Conservation (phyloP, 2,329 filamentous ascomycete species). For the Talaromyces marneffei region DNA sequence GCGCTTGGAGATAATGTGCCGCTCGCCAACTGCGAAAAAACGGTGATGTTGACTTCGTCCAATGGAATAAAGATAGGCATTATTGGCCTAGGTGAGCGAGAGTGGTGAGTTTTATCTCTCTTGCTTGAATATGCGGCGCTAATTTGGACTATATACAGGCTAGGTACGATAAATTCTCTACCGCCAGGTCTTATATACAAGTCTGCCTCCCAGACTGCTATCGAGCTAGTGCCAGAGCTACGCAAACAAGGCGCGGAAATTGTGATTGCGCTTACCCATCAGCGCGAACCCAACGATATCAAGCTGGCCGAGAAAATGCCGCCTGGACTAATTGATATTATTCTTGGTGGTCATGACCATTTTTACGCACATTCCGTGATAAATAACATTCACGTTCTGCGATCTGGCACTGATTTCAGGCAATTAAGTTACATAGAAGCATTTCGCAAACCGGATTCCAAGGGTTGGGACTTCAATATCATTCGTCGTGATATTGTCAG, state of each 20-base stretch:
- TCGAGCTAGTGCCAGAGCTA: conserved; percentile 66
- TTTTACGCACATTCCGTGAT: conserved; percentile 74
- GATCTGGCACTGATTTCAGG: conserved; percentile 87
- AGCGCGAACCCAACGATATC: conserved; percentile 82
- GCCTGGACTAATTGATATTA: conserved; percentile 70
- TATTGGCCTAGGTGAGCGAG: conserved; percentile 77
- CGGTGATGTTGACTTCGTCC: conserved; percentile 68
- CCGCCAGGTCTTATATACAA: conserved; percentile 78
- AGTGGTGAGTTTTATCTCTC: conserved; percentile 52
- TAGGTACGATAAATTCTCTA: conserved; percentile 80
- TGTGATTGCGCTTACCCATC: conserved; percentile 75
- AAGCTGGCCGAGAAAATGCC: conserved; percentile 70
- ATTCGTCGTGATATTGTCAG: conserved; percentile 67
- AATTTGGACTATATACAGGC: conserved; percentile 33
- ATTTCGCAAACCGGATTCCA: conserved; percentile 49
- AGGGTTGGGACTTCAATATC: conserved; percentile 73
- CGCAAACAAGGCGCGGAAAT: conserved; percentile 75
- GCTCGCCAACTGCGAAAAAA: conserved; percentile 69
- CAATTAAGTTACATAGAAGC: conserved; percentile 84
- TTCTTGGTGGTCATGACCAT: conserved; percentile 85
- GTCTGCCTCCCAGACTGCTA: conserved; percentile 69
- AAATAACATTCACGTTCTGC: conserved; percentile 75
- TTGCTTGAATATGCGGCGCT: neutral
- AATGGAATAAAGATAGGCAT: conserved; percentile 83
- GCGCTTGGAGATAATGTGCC: conserved; percentile 68